Conservation (phyloP, 202 grass and related monocot genomes). For the Zoysia matrella region DNA sequence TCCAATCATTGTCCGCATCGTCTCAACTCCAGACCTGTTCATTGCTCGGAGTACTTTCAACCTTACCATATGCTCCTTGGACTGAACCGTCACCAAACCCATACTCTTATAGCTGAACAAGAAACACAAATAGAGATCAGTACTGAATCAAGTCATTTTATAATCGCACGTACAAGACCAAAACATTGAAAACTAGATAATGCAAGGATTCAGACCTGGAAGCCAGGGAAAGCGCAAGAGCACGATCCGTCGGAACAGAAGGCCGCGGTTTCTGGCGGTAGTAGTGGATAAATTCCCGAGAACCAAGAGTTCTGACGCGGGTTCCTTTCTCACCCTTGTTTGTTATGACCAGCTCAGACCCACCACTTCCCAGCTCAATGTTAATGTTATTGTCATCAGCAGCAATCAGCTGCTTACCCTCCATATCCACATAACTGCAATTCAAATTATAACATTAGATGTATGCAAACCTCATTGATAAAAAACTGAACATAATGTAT, state of each 20-base stretch:
- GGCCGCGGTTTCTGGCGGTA: slow-evolving; percentile 87
- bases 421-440: slow-evolving; percentile 79
- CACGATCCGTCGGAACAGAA: slow-evolving; percentile 63
- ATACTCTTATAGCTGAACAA: slow-evolving; percentile 75
- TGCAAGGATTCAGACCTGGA: slow-evolving; percentile 58
- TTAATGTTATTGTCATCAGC: slow-evolving; percentile 46
- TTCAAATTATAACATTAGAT: background rate
- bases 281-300: slow-evolving; percentile 78
- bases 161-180: background rate
- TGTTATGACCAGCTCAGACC: slow-evolving; percentile 82
- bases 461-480: background rate
- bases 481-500: no score
- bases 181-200: background rate
- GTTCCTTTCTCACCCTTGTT: slow-evolving; percentile 64
- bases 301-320: slow-evolving; percentile 69
- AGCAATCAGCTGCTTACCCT: slow-evolving; percentile 75
- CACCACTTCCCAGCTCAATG: slow-evolving; percentile 79
- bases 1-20: slow-evolving; percentile 78
- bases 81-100: slow-evolving; percentile 89
- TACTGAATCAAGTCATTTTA: background rate
- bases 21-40: slow-evolving; percentile 69
- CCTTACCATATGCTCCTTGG: slow-evolving; percentile 80
- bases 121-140: background rate
- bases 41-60: slow-evolving; percentile 85
- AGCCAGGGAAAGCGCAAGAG: slow-evolving; percentile 74